Evolutionary conservation across 305 asterid genomes (phyloP).

Genomic region (Stenogyne calaminthoides): DNA sequence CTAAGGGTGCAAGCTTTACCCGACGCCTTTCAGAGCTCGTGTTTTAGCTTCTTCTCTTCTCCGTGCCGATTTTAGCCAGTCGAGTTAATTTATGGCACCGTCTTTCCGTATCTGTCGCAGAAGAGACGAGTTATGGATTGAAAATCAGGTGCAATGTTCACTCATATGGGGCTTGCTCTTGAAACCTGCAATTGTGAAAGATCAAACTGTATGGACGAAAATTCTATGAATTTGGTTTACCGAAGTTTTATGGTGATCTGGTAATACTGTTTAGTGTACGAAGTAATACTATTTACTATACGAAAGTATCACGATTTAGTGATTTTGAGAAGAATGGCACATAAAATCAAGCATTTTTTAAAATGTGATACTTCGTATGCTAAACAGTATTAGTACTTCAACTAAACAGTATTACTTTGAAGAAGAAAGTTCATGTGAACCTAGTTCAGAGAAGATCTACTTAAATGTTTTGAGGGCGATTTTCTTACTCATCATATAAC

Average conservation of each 20-base stretch:
- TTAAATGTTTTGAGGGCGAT: too few species aligned
- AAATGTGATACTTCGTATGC: not conserved
- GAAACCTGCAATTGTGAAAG: constrained; percentile 53
- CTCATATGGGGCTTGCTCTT: constrained; percentile 75
- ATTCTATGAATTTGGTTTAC: not conserved
- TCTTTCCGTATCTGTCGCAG: not conserved
- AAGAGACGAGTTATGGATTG: constrained; percentile 18
- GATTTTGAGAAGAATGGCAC: not conserved
- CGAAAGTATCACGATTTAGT: not conserved
- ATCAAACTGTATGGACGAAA: not conserved
- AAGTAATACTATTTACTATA: too few species aligned
- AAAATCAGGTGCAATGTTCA: not conserved
- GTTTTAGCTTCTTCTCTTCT: constrained; percentile 14
- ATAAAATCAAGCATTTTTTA: too few species aligned
- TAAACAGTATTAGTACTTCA: not conserved
- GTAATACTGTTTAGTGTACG: too few species aligned
- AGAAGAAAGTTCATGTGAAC: too few species aligned
- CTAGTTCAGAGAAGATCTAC: too few species aligned
- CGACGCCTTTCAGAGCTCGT: not conserved
- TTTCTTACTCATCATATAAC: too few species aligned
- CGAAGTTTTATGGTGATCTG: not conserved
- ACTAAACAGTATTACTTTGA: not conserved
- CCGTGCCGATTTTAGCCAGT: not conserved
- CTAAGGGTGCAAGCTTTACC: not conserved
- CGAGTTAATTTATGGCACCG: not conserved